A percentile compares a stretch with the other conserved stretches of the same genome.
These are phyloP conservation scores for Curvularia sp. DNA, from an alignment of 2,329 filamentous ascomycete species.

Conservation along the genomic window DNA sequence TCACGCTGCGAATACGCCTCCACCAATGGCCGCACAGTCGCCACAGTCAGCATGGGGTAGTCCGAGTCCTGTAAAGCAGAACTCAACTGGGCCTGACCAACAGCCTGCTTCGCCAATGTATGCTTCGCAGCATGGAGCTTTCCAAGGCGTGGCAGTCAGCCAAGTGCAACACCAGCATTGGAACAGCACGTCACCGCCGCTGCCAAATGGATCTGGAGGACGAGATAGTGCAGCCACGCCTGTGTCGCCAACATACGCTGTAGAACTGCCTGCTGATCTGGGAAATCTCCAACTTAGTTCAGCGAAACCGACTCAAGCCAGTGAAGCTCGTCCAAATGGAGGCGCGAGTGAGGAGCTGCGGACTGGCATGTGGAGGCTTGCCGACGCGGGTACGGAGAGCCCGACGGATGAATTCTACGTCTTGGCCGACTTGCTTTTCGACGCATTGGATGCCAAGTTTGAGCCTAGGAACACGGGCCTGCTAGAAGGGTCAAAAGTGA, in stretches of 20 bases:
- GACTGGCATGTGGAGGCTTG: slow-evolving; percentile 48
- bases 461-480: slow-evolving; percentile 47
- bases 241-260: slow-evolving; percentile 40
- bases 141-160: neutral
- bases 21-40: slow-evolving; percentile 17
- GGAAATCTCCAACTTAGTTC: slow-evolving; percentile 35
- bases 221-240: slow-evolving; percentile 15
- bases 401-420: slow-evolving; percentile 49
- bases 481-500: slow-evolving; percentile 44
- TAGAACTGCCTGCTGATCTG: slow-evolving; percentile 46
- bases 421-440: slow-evolving; percentile 46
- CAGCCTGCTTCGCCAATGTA: neutral
- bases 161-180: slow-evolving; percentile 38
- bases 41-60: slow-evolving; percentile 20
- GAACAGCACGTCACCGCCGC: slow-evolving; percentile 25
- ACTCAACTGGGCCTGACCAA: slow-evolving; percentile 16
- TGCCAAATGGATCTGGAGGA: too few relatives aligned
- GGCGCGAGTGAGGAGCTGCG: slow-evolving; percentile 38
- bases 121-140: neutral
- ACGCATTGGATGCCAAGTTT: slow-evolving; percentile 43
- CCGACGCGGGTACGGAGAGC: slow-evolving; percentile 41
- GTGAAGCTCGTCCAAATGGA: slow-evolving; percentile 33
- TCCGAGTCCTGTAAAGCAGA: slow-evolving; percentile 10
- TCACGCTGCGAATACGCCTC: slow-evolving; percentile 20
- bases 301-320: slow-evolving; percentile 22